These are phyloP conservation scores for Aspergillus floridensis DNA, from an alignment of 2,329 filamentous ascomycete genomes.

Conservation along the genomic window DNA sequence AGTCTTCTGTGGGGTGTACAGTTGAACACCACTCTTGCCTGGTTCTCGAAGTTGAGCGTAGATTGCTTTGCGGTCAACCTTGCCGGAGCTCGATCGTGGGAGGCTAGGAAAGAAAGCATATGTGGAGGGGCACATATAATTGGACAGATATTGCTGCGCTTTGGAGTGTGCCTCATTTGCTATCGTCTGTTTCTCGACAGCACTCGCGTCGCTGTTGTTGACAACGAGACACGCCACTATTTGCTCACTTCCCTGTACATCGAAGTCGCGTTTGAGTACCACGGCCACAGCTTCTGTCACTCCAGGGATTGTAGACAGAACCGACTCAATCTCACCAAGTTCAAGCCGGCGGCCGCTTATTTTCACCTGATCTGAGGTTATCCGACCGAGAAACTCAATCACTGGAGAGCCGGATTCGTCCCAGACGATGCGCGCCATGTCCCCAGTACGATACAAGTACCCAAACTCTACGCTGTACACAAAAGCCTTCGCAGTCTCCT, in stretches of 20 bases:
- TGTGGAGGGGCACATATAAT: conserved; percentile 26
- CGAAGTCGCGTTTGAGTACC: conserved; percentile 18
- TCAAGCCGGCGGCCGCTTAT: conserved; percentile 79
- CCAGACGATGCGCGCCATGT: conserved; percentile 55
- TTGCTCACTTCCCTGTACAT: conserved; percentile 23
- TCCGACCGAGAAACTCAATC: conserved; percentile 77
- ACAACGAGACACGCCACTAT: conserved; percentile 27
- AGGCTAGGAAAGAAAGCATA: conserved; percentile 23
- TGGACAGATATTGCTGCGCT: conserved; percentile 16
- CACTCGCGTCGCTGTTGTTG: conserved; percentile 4
- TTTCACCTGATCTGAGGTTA: conserved; percentile 78
- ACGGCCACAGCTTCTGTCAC: conserved; percentile 26
- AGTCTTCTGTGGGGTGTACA: conserved; percentile 3
- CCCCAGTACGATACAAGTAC: conserved; percentile 40
- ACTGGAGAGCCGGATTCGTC: conserved; percentile 53
- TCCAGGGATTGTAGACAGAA: conserved; percentile 19
- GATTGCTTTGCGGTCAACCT: conserved; percentile 27
- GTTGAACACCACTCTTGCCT: not conserved
- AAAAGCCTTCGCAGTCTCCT: conserved; percentile 27
- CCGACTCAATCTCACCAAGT: conserved; percentile 68
- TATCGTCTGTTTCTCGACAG: conserved; percentile 12
- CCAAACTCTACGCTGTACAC: conserved; percentile 44
- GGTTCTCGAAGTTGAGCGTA: conserved; percentile 10
- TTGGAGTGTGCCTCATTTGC: conserved; percentile 15
- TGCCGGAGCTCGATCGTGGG: conserved; percentile 27